Base-by-base conservation (phyloP, 352 stramenopile species). In the Pythium sukuiense region DNA sequence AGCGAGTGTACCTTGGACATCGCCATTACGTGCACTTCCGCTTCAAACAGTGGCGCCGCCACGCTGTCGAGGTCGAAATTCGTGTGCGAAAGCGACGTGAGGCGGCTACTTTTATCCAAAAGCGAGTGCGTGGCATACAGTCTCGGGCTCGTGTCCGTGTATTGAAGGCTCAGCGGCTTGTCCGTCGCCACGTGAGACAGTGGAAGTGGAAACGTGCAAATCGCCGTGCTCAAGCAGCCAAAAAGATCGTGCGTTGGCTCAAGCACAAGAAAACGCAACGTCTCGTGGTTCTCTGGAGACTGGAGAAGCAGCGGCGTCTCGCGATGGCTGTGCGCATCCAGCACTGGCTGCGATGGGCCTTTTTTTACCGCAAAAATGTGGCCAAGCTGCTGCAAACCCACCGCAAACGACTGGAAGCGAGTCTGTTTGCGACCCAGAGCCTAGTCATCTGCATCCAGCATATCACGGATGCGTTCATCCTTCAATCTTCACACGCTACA, bases 371-470 rank as follows among this genome's bases (percentile, higher is more conserved):
- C 2, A 63, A 61, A 20, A 50, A 56, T 32, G n/a, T 84, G 13
- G 33, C 12, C 11, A 26, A 18, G 4, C 0, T 82, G 9, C 30
- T 82, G 12, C 50, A 58, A 7, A 8, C 56, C 32, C 50, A 41
- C 18, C 53, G 77, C 5, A 76, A 62, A 30, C 45, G 45, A 7
- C 69, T 77, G 1, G 80, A 88, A 46, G 77, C 61, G 0, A 52
- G 55, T 9, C 7, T 65, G 7, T 85, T 82, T 55, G 80, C 67
- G 24, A 55, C 55, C 6, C 76, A 86, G 54, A 81, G 76, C 20
- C 56, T 85, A 0, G 62, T 59, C 14, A 54, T 84, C 0, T 82
- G 74, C 35, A 71, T 57, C 46, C 80, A 88, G 59, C 74, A 87
- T 49, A 16, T 81, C 35, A 71, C 50, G 0, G 77, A 88, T 48